Base-by-base conservation (phyloP, 805 yeast species). In the Wickerhamomyces hampshirensis region DNA sequence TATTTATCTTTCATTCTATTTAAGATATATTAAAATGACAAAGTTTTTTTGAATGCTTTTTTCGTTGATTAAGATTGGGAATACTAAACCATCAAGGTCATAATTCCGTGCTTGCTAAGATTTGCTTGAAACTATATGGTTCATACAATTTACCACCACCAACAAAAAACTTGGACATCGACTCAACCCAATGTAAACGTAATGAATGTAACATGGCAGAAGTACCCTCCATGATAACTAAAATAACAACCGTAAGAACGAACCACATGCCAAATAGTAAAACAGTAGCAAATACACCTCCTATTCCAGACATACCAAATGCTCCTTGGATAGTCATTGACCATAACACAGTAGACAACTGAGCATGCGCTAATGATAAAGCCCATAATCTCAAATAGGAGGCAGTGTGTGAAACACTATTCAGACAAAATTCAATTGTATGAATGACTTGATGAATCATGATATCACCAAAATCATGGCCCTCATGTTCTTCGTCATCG, bases 161-260 rank as follows among this genome's bases (percentile, higher is more conserved):
- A 55, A 84, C 93, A 56, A 89, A 93, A 66, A 83, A 94, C 68
- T 93, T 93, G 42, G 97, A 87, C 99, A 93, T 93, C 23, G 96
- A 80, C 67, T 93, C 99, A 44, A 93, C 98, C 99, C 99, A 93
- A 62, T 93, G 98, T 55, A 93, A 74, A 71, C 99, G 86, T 56
- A 93, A 75, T 18, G 97, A 84, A 65, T 93, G 99, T 56, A 93
- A 75, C 98, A 93, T 93, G 24, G 98, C 98, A 23, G 96, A 87
- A 0, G 99, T 93, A 42, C 98, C 99, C 64, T 93, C 99, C 99
- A 93, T 93, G 37, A 84, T 68, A 13, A 93, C 98, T 55, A 93
- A 71, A 49, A 93, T 87, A 47, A 85, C 84, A 28, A 89, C 91
- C 0, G 98, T 89, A 45, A 93, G 68, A 4, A 77, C 75, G 59